phyloP scores from a whole-genome alignment of 2,329 filamentous ascomycete species.

The Nannizziopsis barbatae region DNA sequence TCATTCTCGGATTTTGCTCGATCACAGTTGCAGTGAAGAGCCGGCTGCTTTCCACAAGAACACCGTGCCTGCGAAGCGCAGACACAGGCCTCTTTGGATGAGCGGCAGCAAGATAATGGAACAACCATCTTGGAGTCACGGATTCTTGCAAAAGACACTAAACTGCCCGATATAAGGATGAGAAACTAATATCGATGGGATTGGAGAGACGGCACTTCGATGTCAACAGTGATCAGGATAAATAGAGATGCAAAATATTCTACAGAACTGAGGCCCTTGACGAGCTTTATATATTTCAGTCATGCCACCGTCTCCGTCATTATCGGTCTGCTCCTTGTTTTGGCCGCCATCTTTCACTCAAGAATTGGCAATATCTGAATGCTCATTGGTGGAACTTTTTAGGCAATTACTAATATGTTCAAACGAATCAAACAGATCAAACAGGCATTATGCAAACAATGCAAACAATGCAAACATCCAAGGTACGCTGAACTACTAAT shows the following conservation, averaged over 20 bases:
- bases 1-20: constrained; percentile 67
- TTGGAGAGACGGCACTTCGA: too few species aligned
- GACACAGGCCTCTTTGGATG: constrained; percentile 44
- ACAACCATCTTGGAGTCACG: constrained; percentile 32
- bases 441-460: background rate
- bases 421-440: background rate
- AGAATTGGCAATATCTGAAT: constrained; percentile 2
- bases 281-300: background rate
- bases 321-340: background rate
- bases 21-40: constrained; percentile 75
- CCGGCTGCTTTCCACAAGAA: constrained; percentile 81
- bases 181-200: too few species aligned
- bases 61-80: constrained; percentile 54
- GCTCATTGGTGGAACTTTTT: background rate
- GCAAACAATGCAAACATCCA: background rate
- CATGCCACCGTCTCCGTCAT: background rate
- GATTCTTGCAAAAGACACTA: background rate
- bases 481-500: background rate
- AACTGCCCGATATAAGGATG: background rate
- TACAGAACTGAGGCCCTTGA: background rate
- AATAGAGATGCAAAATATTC: background rate
- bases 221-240: background rate
- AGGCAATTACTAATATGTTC: background rate
- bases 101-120: constrained; percentile 49
- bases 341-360: background rate